Base-by-base conservation (phyloP, 2,329 filamentous ascomycete genomes). In the Pseudogymnoascus sp. region DNA sequence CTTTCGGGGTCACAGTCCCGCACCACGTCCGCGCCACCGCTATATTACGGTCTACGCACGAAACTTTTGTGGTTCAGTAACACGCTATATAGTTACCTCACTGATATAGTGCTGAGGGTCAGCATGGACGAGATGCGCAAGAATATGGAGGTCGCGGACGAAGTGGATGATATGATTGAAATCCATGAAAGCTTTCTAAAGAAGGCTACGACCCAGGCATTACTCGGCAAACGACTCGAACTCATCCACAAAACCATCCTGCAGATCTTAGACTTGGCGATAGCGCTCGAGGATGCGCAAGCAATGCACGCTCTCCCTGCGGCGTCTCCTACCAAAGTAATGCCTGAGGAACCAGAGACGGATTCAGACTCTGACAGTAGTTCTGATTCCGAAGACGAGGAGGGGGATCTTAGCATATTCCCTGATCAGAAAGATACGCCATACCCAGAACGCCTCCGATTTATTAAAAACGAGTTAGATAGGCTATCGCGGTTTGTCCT, bases 141-240 rank as follows among this genome's bases (percentile, higher is more conserved):
- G 2, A 77, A 80, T 0, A 80, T 97, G 60, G 74, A 75, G 12
- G 75, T 77, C 5, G 85, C 90, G 0, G 79, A 82, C 25, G 91
- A 93, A 67, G 84, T 97, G 8, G 91, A 97, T 71, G 82, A 82
- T 25, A 95, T 97, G 90, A 86, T 92, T 25, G 75, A 75, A 1
- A 80, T 86, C 0, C 92, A 96, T 71, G 75, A 82, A 4, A 72
- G 74, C 0, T 93, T 88, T 69, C 76, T 89, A 49, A 80, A 79
- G 49, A 80, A 80, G 1, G 76, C 94, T 9, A 78, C 86, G 62
- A 82, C 85, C 33, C 86, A 91, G 66, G 84, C 89, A 8, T 82
- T 94, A 23, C 81, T 95, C 0, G 85, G 87, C 0, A 76, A 79
- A 14, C 87, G 86, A 61, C 75, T 96, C 3, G 79, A 80, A 14